Evolutionary conservation across 495 filamentous ascomycete genomes (phyloP).

Genomic region (Aspergillus sparsus): DNA sequence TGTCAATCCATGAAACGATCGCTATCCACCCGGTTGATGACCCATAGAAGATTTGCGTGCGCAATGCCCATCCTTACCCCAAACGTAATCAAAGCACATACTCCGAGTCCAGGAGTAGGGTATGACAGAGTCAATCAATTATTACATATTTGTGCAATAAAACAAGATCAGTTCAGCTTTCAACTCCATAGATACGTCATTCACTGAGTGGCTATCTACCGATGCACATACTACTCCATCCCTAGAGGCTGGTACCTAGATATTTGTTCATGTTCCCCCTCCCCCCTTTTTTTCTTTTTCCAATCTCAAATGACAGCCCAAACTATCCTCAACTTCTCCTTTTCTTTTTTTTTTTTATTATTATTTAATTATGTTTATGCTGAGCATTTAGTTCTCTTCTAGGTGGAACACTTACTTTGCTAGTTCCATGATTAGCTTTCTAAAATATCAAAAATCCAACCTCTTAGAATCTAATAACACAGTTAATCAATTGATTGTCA

Average conservation of each 20-base stretch:
- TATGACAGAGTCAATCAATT: conserved; percentile 4
- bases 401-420: background rate
- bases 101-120: background rate
- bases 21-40: conserved; percentile 4
- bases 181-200: no score
- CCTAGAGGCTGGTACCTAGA: no score
- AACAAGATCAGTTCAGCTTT: no score
- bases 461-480: background rate
- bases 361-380: background rate
- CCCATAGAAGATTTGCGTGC: no score
- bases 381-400: background rate
- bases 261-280: background rate
- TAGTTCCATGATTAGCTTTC: background rate
- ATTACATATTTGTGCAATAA: background rate
- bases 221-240: no score
- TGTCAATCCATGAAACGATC: conserved; percentile 10
- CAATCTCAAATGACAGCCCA: background rate
- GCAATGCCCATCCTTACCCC: background rate
- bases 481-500: no score
- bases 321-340: background rate
- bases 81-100: background rate
- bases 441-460: background rate
- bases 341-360: background rate
- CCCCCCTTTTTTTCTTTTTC: background rate
- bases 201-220: no score